Percentiles rank a stretch among this genome's conserved stretches.
phyloP scores from a whole-genome alignment of 768 basidiomycete genomes.

The Hericium coralloides region DNA sequence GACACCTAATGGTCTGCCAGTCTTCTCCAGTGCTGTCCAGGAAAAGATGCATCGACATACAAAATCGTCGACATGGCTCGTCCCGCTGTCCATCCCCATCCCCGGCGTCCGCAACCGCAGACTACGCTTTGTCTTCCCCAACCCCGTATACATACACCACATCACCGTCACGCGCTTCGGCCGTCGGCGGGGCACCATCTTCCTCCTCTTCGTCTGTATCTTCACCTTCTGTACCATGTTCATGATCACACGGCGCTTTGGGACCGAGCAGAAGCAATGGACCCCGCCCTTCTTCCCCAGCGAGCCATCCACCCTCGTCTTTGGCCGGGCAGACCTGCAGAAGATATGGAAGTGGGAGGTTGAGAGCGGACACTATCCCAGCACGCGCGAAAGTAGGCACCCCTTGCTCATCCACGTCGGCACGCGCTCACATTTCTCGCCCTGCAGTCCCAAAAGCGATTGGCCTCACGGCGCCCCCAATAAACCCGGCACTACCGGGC shows the following conservation, averaged over 20 bases:
- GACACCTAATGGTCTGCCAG: conserved; percentile 34
- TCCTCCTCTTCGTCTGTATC: conserved; percentile 41
- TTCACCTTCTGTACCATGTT: conserved; percentile 45
- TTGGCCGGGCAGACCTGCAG: conserved; percentile 68
- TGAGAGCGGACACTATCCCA: conserved; percentile 89
- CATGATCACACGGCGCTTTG: conserved; percentile 53
- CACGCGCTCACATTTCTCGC: conserved; percentile 4
- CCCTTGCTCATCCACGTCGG: conserved; percentile 8
- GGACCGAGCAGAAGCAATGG: conserved; percentile 55
- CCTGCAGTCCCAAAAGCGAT: conserved; percentile 62
- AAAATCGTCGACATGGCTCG: conserved; percentile 42
- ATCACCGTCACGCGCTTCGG: conserved; percentile 48
- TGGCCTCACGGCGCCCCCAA: conserved; percentile 41
- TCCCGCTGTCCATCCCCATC: conserved; percentile 49
- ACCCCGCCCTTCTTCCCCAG: conserved; percentile 39
- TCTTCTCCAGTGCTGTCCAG: conserved; percentile 48
- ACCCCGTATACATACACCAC: conserved; percentile 52
- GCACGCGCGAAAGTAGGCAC: conserved; percentile 60
- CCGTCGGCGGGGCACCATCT: conserved; percentile 44
- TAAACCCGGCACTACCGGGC: conserved; percentile 72
- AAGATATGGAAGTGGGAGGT: conserved; percentile 97
- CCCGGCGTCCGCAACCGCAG: conserved; percentile 49
- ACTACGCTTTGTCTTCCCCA: conserved; percentile 50
- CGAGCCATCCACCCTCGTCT: conserved; percentile 67
- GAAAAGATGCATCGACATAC: conserved; percentile 53